These are phyloP conservation scores for Bodo saltans DNA, from an alignment of 78 protist species.

Conservation along the genomic window DNA sequence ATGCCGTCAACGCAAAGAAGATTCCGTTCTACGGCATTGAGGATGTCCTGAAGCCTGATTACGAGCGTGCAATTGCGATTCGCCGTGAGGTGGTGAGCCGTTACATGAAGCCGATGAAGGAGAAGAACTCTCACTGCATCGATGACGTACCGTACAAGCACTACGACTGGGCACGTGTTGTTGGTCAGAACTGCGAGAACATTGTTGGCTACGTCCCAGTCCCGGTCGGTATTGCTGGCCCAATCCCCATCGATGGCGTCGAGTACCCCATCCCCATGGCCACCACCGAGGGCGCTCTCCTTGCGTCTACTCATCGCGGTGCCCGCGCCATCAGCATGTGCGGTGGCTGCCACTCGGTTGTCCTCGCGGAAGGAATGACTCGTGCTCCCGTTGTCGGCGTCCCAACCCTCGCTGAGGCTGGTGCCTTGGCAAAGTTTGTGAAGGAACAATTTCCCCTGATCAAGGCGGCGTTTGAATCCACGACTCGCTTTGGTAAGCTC, in stretches of 20 bases:
- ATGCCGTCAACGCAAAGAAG: neutral
- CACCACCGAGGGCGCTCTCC: constrained; percentile 82
- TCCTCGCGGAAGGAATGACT: constrained; percentile 70
- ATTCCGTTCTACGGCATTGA: constrained; percentile 3
- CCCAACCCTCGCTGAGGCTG: constrained; percentile 24
- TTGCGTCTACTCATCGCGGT: constrained; percentile 75
- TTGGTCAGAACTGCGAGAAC: constrained; percentile 20
- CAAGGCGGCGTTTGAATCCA: constrained; percentile 34
- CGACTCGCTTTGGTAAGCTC: constrained; percentile 67
- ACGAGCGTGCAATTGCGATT: neutral
- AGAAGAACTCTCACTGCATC: neutral
- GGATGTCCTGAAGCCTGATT: neutral
- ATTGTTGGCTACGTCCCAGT: constrained; percentile 67
- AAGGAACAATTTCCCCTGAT: neutral
- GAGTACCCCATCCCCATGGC: constrained; percentile 70
- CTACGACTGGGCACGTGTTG: neutral
- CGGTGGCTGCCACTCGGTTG: constrained; percentile 56
- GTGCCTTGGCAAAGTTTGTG: constrained; percentile 37
- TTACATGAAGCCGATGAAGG: neutral
- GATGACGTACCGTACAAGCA: constrained; percentile 23
- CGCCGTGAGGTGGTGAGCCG: neutral
- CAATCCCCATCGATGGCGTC: constrained; percentile 58
- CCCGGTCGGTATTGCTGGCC: constrained; percentile 81
- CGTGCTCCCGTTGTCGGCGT: constrained; percentile 72
- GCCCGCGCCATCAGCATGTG: constrained; percentile 16